Base-by-base conservation (phyloP, 768 basidiomycete genomes). In the Phylloporus rhodoxanthus region DNA sequence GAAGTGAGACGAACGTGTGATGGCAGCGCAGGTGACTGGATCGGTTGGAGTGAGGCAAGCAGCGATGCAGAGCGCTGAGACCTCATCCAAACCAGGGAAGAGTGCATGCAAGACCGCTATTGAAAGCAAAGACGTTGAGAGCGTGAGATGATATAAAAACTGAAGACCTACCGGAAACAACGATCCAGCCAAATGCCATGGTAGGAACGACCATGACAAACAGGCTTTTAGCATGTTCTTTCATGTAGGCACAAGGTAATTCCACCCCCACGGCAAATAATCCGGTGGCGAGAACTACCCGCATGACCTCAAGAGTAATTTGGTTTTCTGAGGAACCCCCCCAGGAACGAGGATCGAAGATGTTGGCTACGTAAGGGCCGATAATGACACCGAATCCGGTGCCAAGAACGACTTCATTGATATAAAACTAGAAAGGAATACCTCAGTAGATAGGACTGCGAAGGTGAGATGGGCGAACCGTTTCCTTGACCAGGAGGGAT, bases 181-280 rank as follows among this genome's bases (percentile, higher is more conserved):
- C 72, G 50, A 92, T 49, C 94, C 94, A 87, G 34, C 87, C 85
- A 56, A 86, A 79, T 15, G 85, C 84, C 88, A 91, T 91, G 1
- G 87, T 89, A 2, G 88, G 87, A 0, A 90, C 75, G 15, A 90
- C 82, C 79, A 89, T 79, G 34, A 78, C 63, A 3, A 82, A 51
- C 0, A 90, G 69, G 33, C 88, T 80, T 57, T 77, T 84, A 36
- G 80, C 87, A 59, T 95, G 91, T 25, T 83, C 76, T 21, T 74
- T 73, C 76, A 97, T 81, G 71, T 97, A 97, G 1, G 82, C 79
- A 48, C 80, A 74, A 0, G 95, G 94, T 29, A 98, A 74, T 65
- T 99, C 94, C 21, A 95, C 91, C 2, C 95, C 95, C 28, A 97
- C 91, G 7, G 94, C 89, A 59, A 99, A 99, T 2, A 98, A 80